Conservation (phyloP, 768 basidiomycete species). For the Auricularia sp. region DNA sequence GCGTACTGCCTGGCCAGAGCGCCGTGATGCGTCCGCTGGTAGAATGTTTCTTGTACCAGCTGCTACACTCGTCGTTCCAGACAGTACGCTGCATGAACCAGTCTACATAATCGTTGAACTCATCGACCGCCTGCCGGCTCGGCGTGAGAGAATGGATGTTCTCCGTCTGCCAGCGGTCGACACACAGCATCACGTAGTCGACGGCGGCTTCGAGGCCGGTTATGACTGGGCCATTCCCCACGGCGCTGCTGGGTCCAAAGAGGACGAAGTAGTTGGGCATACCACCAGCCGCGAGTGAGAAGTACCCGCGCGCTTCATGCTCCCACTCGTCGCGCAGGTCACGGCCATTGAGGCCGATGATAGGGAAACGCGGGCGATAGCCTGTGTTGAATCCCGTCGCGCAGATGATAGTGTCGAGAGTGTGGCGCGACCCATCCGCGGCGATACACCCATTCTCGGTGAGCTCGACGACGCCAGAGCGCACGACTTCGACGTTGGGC, state of each 20-base stretch:
- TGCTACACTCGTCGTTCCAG: not conserved
- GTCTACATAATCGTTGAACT: not conserved
- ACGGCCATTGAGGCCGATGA: not conserved
- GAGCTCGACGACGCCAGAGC: not conserved
- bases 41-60: not conserved
- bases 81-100: not conserved
- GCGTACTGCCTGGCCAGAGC: not conserved
- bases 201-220: not conserved
- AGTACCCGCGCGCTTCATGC: not conserved
- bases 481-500: not conserved
- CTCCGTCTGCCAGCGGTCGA: not conserved
- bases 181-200: not conserved
- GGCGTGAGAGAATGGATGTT: not conserved
- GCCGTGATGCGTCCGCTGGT: not conserved
- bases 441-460: not conserved
- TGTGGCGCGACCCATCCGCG: not conserved
- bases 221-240: not conserved
- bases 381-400: not conserved
- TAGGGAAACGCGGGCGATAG: not conserved
- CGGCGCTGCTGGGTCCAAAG: not conserved
- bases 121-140: not conserved
- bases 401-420: not conserved
- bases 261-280: not conserved
- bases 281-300: not conserved
- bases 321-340: not conserved